A percentile compares a stretch with the other conserved stretches of the same genome.
Evolutionary conservation across 2,329 filamentous ascomycete species (phyloP).

Genomic region (Ascochyta koolunga): DNA sequence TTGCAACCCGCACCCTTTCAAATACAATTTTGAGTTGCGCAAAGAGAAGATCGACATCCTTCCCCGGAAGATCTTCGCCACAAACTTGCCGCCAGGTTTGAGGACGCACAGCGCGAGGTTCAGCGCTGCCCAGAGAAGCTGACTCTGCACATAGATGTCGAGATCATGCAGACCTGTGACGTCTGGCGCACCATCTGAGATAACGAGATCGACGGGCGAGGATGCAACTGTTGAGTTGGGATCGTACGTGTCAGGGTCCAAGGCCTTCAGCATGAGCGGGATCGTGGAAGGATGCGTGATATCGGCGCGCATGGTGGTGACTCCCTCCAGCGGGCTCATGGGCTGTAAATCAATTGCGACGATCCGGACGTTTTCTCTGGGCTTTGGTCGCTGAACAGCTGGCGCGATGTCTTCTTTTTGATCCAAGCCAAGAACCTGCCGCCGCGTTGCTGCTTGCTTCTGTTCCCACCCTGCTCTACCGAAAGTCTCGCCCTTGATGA

Average conservation of each 20-base stretch:
- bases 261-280: conserved; percentile 80
- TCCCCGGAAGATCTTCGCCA: conserved; percentile 97
- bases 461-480: conserved; percentile 87
- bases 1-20: conserved; percentile 83
- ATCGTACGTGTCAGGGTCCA: conserved; percentile 70
- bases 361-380: conserved; percentile 81
- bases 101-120: conserved; percentile 93
- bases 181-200: conserved; percentile 94
- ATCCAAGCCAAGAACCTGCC: conserved; percentile 58
- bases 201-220: conserved; percentile 86
- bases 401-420: conserved; percentile 20
- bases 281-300: conserved; percentile 98
- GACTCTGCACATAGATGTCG: conserved; percentile 97
- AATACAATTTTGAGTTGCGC: conserved; percentile 94
- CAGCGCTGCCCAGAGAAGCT: conserved; percentile 90
- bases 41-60: conserved; percentile 94
- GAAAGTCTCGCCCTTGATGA: conserved; percentile 93
- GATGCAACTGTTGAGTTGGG: conserved; percentile 57
- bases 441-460: conserved; percentile 71
- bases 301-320: conserved; percentile 89
- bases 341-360: conserved; percentile 95
- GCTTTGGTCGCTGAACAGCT: conserved; percentile 41
- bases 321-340: conserved; percentile 91
- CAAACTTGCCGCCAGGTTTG: conserved; percentile 91
- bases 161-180: conserved; percentile 96